These are phyloP conservation scores for Pyrenophora teres DNA, from an alignment of 2,329 filamentous ascomycete species.

Conservation along the genomic window DNA sequence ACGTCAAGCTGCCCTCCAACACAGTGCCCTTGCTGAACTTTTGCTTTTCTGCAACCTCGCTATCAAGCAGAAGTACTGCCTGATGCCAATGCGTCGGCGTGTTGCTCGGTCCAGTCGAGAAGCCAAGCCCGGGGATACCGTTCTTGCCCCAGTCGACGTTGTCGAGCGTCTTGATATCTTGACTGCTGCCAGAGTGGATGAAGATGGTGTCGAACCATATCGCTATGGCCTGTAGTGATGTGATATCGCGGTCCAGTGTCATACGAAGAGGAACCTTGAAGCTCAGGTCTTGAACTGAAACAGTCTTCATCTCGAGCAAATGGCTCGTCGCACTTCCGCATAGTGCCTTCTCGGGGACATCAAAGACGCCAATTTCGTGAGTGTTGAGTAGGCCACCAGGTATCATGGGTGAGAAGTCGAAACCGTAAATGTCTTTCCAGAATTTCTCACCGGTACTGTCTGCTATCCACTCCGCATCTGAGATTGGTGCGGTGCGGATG, in stretches of 20 bases:
- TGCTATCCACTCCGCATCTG: slow-evolving; percentile 75
- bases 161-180: slow-evolving; percentile 50
- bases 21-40: slow-evolving; percentile 61
- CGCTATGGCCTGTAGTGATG: slow-evolving; percentile 80
- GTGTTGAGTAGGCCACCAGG: slow-evolving; percentile 77
- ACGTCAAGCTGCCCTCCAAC: slow-evolving; percentile 70
- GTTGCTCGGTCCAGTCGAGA: slow-evolving; percentile 81
- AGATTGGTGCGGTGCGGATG: slow-evolving; percentile 79
- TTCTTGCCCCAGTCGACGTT: slow-evolving; percentile 65
- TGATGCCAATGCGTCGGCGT: slow-evolving; percentile 91
- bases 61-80: slow-evolving; percentile 72
- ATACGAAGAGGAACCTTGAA: slow-evolving; percentile 73
- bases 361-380: slow-evolving; percentile 40
- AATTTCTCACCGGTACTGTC: slow-evolving; percentile 72
- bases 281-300: slow-evolving; percentile 71
- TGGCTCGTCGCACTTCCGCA: slow-evolving; percentile 68
- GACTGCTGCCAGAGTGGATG: slow-evolving; percentile 57
- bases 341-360: slow-evolving; percentile 35
- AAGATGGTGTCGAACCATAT: slow-evolving; percentile 98
- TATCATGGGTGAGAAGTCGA: slow-evolving; percentile 92
- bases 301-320: slow-evolving; percentile 75
- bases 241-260: slow-evolving; percentile 64
- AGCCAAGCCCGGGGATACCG: slow-evolving; percentile 69
- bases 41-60: slow-evolving; percentile 54
- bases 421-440: slow-evolving; percentile 93